These are phyloP conservation scores for Aspergillus melleus DNA, from an alignment of 2,329 filamentous ascomycete genomes.

Conservation along the genomic window DNA sequence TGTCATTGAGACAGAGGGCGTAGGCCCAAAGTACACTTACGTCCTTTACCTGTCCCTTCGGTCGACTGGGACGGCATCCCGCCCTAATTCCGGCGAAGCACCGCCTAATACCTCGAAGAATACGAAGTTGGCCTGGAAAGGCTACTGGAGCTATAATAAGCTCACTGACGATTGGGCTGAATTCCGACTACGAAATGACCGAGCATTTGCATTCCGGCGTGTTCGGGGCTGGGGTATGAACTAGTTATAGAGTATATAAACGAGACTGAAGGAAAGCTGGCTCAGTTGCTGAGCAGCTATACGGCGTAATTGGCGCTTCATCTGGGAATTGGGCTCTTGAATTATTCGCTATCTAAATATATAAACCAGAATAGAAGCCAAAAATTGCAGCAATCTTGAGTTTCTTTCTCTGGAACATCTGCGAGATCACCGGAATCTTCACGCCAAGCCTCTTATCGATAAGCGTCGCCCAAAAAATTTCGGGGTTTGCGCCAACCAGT, in stretches of 20 bases:
- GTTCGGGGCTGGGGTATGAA: slow-evolving; percentile 59
- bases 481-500: slow-evolving; percentile 13
- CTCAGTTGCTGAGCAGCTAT: too few species aligned
- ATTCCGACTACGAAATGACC: slow-evolving; percentile 67
- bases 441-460: slow-evolving; percentile 31
- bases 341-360: too few species aligned
- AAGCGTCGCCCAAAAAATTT: slow-evolving; percentile 27
- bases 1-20: slow-evolving; percentile 83
- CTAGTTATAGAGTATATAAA: slow-evolving; percentile 4
- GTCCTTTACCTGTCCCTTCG: slow-evolving; percentile 75
- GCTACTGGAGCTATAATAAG: slow-evolving; percentile 87
- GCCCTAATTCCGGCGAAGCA: slow-evolving; percentile 41
- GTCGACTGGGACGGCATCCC: slow-evolving; percentile 48
- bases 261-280: background rate
- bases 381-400: too few species aligned
- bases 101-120: slow-evolving; percentile 60
- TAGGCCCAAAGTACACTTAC: slow-evolving; percentile 76
- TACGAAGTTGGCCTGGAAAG: slow-evolving; percentile 85
- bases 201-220: slow-evolving; percentile 61
- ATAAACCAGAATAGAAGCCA: too few species aligned
- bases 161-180: slow-evolving; percentile 88
- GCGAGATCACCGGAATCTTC: background rate
- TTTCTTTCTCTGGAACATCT: too few species aligned
- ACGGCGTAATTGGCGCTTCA: background rate
- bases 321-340: background rate